A percentile compares a stretch with the other conserved stretches of the same genome.
These are phyloP conservation scores for Chlorella sp. DNA, from an alignment of 139 green algal species.

Conservation along the genomic window DNA sequence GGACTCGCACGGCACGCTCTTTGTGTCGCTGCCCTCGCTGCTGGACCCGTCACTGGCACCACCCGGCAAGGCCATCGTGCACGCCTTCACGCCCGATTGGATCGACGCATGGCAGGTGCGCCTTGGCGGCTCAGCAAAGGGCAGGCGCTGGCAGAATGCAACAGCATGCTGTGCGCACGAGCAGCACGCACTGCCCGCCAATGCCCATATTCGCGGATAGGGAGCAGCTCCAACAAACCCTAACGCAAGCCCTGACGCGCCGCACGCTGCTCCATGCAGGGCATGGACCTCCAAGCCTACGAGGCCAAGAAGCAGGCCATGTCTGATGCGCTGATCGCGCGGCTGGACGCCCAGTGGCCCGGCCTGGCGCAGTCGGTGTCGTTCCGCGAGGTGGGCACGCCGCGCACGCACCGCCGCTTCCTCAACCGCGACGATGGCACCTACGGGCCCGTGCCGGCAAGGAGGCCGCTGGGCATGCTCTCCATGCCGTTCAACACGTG, in stretches of 20 bases:
- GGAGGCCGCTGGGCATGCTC: conserved; percentile 82
- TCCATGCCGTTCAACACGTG: conserved; percentile 91
- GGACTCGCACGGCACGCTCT: conserved; percentile 70
- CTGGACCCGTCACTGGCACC: conserved; percentile 85
- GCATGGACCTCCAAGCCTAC: conserved; percentile 32
- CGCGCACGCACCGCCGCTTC: conserved; percentile 87
- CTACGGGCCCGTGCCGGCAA: conserved; percentile 90
- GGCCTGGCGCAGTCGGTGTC: conserved; percentile 61
- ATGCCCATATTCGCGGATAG: too few relatives aligned
- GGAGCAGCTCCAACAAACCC: too few relatives aligned
- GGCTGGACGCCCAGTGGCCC: conserved; percentile 79
- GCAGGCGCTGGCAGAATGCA: too few relatives aligned
- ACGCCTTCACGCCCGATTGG: conserved; percentile 95
- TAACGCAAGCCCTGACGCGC: too few relatives aligned
- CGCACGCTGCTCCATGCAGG: too few relatives aligned
- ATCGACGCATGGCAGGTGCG: conserved; percentile 77
- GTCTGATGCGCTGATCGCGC: conserved; percentile 60
- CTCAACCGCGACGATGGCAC: conserved; percentile 81
- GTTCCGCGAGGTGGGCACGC: conserved; percentile 80
- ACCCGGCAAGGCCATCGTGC: conserved; percentile 76
- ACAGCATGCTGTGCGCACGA: too few relatives aligned
- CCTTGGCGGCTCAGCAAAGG: background rate
- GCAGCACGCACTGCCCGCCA: too few relatives aligned
- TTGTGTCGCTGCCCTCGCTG: conserved; percentile 90
- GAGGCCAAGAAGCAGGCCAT: conserved; percentile 65